These are phyloP conservation scores for Fusarium pseudoanthophilum DNA, from an alignment of 2,329 filamentous ascomycete species.

Conservation along the genomic window DNA sequence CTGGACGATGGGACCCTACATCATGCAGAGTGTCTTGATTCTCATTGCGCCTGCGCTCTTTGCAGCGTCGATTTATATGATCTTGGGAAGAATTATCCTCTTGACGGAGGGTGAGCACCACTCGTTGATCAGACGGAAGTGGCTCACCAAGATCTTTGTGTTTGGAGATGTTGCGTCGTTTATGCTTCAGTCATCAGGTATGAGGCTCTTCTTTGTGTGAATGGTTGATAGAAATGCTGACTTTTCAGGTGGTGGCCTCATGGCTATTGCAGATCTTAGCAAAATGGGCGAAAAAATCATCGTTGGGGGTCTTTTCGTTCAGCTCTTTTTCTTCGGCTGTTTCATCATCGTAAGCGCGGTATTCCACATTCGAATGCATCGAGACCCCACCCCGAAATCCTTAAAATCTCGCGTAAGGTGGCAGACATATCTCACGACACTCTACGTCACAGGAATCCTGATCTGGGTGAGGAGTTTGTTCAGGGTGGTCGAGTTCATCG, in stretches of 20 bases:
- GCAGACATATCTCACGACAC: constrained; percentile 46
- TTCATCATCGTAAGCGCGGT: constrained; percentile 60
- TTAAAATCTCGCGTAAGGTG: constrained; percentile 40
- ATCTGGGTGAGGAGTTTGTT: constrained; percentile 57
- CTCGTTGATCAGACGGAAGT: constrained; percentile 54
- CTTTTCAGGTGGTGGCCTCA: constrained; percentile 38
- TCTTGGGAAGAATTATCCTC: constrained; percentile 54
- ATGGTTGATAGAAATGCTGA: background rate
- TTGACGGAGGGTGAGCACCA: constrained; percentile 52
- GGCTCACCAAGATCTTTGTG: constrained; percentile 64
- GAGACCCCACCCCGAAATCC: constrained; percentile 18
- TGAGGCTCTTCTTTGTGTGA: background rate
- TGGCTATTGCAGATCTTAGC: constrained; percentile 33
- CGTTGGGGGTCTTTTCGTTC: constrained; percentile 62
- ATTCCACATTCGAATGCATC: constrained; percentile 54
- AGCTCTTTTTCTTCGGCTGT: constrained; percentile 65
- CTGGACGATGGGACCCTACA: constrained; percentile 49
- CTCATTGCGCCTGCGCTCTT: constrained; percentile 56
- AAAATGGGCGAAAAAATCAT: constrained; percentile 59
- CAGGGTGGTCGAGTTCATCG: constrained; percentile 55
- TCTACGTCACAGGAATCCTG: constrained; percentile 45
- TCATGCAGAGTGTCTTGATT: constrained; percentile 54
- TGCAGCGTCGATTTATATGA: constrained; percentile 61
- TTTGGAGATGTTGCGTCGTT: constrained; percentile 62
- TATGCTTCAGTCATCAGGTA: constrained; percentile 42